Base-by-base conservation (phyloP, 1,284 basidiomycete species). In the Tetrapyrgos nigripes region DNA sequence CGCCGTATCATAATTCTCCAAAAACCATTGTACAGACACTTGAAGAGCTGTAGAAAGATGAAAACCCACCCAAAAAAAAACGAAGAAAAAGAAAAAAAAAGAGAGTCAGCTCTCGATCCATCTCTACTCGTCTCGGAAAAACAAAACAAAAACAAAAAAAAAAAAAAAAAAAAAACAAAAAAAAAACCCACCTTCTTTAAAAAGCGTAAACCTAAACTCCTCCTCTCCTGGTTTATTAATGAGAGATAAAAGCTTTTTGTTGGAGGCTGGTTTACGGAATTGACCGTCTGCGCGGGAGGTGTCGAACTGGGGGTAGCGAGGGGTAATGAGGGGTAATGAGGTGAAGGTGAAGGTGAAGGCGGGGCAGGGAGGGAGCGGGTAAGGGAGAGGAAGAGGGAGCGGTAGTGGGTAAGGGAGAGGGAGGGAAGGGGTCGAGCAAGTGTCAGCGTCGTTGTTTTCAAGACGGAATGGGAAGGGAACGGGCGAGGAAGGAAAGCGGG, bases 211-310 rank as follows among this genome's bases (percentile, higher is more conserved):
- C 71, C 88, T 68, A 75, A 95, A 96, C 8, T 82, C 85, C 33
- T 86, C 85, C n/a, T n/a, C n/a, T n/a, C n/a, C n/a, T n/a, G n/a
- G n/a, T n/a, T n/a, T n/a, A n/a, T n/a, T n/a, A 37, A 94, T 86
- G 43, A 91, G 76, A 23, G 75, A 76, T 31, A 91, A 70, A 4
- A 96, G 78, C 74, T 94, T 96, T 68, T 84, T 87, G 75, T 97
- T 97, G 45, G 92, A 93, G n/a, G 94, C 94, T 0, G 94, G 93
- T 77, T 96, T 96, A 65, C 94, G 89, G 83, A 89, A 94, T 73
- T 97, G 94, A 1, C 94, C 94, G 67, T 97, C 93, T 2, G 91
- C 83, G 46, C 79, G 80, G 21, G 79, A 80, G 54, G 87, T 84
- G 70, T 92, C 88, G 70, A 91, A 92, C 81, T 83, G 57, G n/a